phyloP scores from a whole-genome alignment of 495 filamentous ascomycete genomes.

The Aspergillus baeticus region DNA sequence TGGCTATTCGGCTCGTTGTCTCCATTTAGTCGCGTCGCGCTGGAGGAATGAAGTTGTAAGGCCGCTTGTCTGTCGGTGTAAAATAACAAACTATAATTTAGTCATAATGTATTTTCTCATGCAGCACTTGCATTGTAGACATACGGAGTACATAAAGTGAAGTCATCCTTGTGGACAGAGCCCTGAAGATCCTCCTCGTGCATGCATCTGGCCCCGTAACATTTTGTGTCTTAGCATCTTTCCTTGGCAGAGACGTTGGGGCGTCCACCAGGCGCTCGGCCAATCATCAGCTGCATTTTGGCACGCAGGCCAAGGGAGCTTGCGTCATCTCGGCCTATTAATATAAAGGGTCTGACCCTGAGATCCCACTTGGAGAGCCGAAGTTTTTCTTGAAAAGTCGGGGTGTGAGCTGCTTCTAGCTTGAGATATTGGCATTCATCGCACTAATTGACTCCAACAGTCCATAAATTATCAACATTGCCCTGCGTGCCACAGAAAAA shows the following conservation, averaged over 20 bases:
- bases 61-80: background rate
- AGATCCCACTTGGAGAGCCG: too few relatives aligned
- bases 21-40: too few relatives aligned
- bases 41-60: too few relatives aligned
- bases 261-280: background rate
- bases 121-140: background rate
- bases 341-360: background rate
- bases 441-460: too few relatives aligned
- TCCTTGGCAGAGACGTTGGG: background rate
- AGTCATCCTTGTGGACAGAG: background rate
- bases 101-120: background rate
- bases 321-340: slow-evolving; percentile 14
- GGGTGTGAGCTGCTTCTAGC: background rate
- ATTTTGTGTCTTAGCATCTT: background rate
- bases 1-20: too few relatives aligned
- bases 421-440: too few relatives aligned
- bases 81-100: background rate
- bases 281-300: background rate
- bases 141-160: background rate
- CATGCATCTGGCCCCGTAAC: background rate
- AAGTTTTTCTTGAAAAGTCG: background rate
- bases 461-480: background rate
- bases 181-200: background rate
- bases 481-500: background rate
- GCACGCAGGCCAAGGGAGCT: slow-evolving; percentile 13